Base-by-base conservation (phyloP, 2,329 filamentous ascomycete species). In the Alternaria ventricosa region DNA sequence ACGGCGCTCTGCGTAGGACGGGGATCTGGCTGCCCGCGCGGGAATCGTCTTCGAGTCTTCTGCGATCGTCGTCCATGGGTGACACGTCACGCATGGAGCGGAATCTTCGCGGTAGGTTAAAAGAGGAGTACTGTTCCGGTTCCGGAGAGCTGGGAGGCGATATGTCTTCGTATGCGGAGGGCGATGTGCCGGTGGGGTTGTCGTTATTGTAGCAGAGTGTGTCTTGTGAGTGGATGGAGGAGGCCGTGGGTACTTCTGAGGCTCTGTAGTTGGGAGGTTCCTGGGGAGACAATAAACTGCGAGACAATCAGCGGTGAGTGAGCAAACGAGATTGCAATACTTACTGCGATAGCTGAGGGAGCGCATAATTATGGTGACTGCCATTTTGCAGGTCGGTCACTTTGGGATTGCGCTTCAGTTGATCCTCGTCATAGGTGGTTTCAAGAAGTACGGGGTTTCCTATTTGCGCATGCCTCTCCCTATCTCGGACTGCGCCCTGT, bases 221-320 rank as follows among this genome's bases (percentile, higher is more conserved):
- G 47, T 82, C 84, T 75, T 87, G 84, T 49, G 88, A 88, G 75
- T 91, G 90, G 50, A 89, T 69, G 15, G 90, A 90, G 30, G 89
- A 90, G 22, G 74, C 71, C 41, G 77, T 76, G 8, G 74, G 72
- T 9, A 71, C 70, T 61, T 75, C 71, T 9, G 76, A 76, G 3
- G 64, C 64, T 57, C 69, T 71, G 41, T 74, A 72, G 44, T 71
- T 64, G 43, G 66, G 68, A 46, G 68, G 64, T 50, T 72, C 69
- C 23, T 67, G 61, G 13, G 72, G 73, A n/a, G 74, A 68, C 25
- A 71, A 65, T 44, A 68, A 58, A 53, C 75, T 72, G 61, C 62
- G 20, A 45, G 18, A 23, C n/a, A 20, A 50, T 65, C 22, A 65
- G 55, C 33, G 36, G 44, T 13, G 6, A 27, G 27, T 27, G 8